Base-by-base conservation (phyloP, 176 grass and related monocot genomes). In the Calamus simplicifolius region DNA sequence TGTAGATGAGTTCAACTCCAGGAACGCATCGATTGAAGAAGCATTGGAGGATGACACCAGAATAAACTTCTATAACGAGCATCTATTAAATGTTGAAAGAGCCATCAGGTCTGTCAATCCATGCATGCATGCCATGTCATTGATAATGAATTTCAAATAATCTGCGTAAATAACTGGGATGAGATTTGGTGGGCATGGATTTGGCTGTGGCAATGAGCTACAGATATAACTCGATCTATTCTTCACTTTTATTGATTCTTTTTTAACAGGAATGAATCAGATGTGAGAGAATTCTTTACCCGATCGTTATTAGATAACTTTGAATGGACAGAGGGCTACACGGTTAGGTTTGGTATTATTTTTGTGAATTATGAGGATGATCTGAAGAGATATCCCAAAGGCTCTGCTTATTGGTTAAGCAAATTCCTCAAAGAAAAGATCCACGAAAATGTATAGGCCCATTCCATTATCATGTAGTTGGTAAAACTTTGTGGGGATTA, bases 261-360 rank as follows among this genome's bases (percentile, higher is more conserved):
- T 62, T 81, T 3, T 81, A 0, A 10, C 78, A 96, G 91, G 74
- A 4, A 85, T 77, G 80, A 80, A 51, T 74, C 64, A 16, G 52
- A 87, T 16, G 61, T 96, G 25, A 75, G 57, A 61, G 91, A 83
- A 68, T 96, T 81, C 49, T 96, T 96, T 57, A 77, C 83, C 27
- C 90, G 91, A 86, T 90, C 86, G 0, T 61, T 96, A 18, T 81
- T 87, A 29, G 91, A 96, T 71, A 87, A 96, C 17, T 90, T 96
- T 4, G 91, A 96, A 64, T 96, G 86, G 91, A 66, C 74, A 73
- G 79, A 79, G 62, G 91, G 91, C 17, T 96, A 79, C 69, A 79
- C 77, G n/a, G 82, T 96, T n/a, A 73, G 91, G 23, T 96, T 96
- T 17, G 86, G 86, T 17, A 75, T 87, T 54, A 73, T 79, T 43